Evolutionary conservation across 2,329 filamentous ascomycete genomes (phyloP), one percentile per base, ranked within the genome.

Genomic region (Pseudocercospora fijiensis): DNA sequence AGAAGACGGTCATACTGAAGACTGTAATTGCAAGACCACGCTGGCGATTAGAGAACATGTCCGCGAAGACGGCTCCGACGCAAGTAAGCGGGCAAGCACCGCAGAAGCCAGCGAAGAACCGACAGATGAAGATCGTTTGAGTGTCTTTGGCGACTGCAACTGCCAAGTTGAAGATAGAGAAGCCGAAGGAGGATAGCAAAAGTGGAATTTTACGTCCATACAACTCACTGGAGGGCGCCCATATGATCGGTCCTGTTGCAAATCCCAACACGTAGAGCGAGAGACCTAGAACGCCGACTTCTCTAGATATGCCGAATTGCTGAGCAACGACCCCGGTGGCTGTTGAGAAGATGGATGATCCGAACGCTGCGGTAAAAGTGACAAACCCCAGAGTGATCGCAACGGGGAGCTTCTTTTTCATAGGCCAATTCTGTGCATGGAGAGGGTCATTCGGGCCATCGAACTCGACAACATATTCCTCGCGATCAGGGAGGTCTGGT

Each of bases 381-480:
- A 88, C 90, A 72, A 87, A 91, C 8, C 87, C 89, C 47, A 92
- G 79, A 71, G 92, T 88, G 43, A 83, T 81, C 18, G 86, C 85
- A 0, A 88, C 91, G 83, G 69, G 55, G 11, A 74, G 55, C 86
- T 96, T 96, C 80, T 91, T 94, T 74, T 80, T 85, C 60, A 90
- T 73, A 0, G 90, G 84, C 92, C 92, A 96, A 75, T 96, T 96
- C 78, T 94, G 90, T 0, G 91, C 89, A 76, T 96, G 92, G 65
- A 93, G 74, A 2, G 92, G 92, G 72, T 96, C 92, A 67, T 92
- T 84, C 1, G 87, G 88, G 0, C 92, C 92, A 70, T 93, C 89
- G 73, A 96, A 96, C 45, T 84, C 90, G 49, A 93, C 90, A 0
- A 92, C 89, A 72, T 92, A 93, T 66, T 90, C 86, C 70, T 92